These are phyloP conservation scores for Curvularia sp. DNA, from an alignment of 2,329 filamentous ascomycete species.

Conservation along the genomic window DNA sequence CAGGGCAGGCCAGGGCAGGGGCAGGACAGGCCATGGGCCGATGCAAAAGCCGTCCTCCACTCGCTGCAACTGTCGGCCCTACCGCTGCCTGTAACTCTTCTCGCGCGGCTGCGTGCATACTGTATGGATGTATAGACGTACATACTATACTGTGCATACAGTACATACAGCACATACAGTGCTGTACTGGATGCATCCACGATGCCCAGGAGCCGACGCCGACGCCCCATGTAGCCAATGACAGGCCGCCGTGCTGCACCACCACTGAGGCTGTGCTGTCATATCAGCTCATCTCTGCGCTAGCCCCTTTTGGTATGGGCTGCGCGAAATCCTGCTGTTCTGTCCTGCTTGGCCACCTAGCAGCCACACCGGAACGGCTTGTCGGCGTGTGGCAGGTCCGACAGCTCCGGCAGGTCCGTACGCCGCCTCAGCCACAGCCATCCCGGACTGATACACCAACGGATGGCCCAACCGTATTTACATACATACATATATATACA, in stretches of 20 bases:
- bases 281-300: neutral
- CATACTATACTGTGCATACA: neutral
- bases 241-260: slow-evolving; percentile 18
- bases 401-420: too few relatives aligned
- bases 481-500: neutral
- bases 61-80: neutral
- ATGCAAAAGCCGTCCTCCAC: too few relatives aligned
- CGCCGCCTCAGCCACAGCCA: neutral
- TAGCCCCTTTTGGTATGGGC: neutral
- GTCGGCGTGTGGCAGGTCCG: neutral
- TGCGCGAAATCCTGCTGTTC: slow-evolving; percentile 2
- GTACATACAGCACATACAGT: neutral
- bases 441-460: neutral
- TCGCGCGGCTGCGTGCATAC: neutral
- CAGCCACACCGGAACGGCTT: slow-evolving; percentile 8
- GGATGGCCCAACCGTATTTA: neutral
- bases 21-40: too few relatives aligned
- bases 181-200: slow-evolving; percentile 25
- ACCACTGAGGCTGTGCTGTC: slow-evolving; percentile 27
- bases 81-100: neutral
- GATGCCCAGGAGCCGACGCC: slow-evolving; percentile 19
- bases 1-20: neutral
- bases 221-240: slow-evolving; percentile 21
- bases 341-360: neutral
- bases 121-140: neutral